Evolutionary conservation across 805 yeast genomes (phyloP).

Genomic region (Diddensiella transvaalensis): DNA sequence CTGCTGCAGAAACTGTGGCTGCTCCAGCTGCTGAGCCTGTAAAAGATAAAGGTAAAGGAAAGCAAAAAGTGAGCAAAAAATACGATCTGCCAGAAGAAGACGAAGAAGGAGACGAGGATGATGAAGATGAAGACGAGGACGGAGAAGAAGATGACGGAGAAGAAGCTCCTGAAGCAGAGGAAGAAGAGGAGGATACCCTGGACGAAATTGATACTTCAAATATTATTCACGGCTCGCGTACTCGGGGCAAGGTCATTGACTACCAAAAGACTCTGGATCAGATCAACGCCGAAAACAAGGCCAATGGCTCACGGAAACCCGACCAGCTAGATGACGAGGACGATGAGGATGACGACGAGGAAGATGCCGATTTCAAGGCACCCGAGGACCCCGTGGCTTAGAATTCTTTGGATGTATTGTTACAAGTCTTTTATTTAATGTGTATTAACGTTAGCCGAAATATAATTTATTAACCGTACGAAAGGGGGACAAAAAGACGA

Average conservation of each 20-base stretch:
- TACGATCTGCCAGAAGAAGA: slow-evolving; percentile 13
- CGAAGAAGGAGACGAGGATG: slow-evolving; percentile 42
- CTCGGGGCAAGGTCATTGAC: slow-evolving; percentile 85
- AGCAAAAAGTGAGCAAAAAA: slow-evolving; percentile 22
- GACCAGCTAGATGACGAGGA: slow-evolving; percentile 47
- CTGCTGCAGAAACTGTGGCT: background rate
- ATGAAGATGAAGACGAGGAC: slow-evolving; percentile 33
- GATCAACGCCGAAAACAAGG: slow-evolving; percentile 49
- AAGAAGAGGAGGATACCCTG: slow-evolving; percentile 74
- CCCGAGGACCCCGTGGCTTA: slow-evolving; percentile 14
- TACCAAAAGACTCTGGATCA: slow-evolving; percentile 76
- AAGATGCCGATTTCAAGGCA: slow-evolving; percentile 52
- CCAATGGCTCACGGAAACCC: slow-evolving; percentile 38
- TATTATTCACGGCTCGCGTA: slow-evolving; percentile 77
- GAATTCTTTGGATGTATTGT: background rate
- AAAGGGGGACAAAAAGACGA: background rate
- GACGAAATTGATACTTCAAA: slow-evolving; percentile 77
- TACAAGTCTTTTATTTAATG: background rate
- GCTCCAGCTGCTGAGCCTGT: background rate
- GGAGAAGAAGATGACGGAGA: slow-evolving; percentile 47
- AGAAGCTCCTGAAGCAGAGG: slow-evolving; percentile 42
- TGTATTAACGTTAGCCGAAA: background rate
- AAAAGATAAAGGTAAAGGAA: slow-evolving; percentile 20
- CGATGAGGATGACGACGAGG: slow-evolving; percentile 44
- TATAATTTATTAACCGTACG: background rate